These are phyloP conservation scores for Aspergillus sp. DNA, from an alignment of 2,329 filamentous ascomycete genomes.

Conservation along the genomic window DNA sequence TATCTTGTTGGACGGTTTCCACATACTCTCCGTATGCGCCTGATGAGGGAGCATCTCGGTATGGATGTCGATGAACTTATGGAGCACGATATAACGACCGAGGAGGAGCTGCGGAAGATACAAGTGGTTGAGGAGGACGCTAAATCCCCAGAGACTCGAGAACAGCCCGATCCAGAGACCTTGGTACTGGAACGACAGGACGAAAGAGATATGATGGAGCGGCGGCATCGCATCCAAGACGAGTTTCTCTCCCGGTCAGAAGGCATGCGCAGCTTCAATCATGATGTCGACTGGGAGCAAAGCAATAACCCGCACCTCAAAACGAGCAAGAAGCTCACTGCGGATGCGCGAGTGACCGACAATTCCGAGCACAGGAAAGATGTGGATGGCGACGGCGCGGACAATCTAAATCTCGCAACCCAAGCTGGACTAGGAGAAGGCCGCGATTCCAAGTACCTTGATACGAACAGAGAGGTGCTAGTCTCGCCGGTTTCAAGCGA, in stretches of 20 bases:
- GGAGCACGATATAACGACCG: slow-evolving; percentile 63
- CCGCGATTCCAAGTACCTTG: slow-evolving; percentile 61
- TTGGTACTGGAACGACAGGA: slow-evolving; percentile 28
- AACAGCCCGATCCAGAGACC: slow-evolving; percentile 20
- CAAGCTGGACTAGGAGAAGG: slow-evolving; percentile 52
- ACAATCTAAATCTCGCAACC: slow-evolving; percentile 62
- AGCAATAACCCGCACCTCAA: slow-evolving; percentile 49
- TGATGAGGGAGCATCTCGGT: slow-evolving; percentile 97
- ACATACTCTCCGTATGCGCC: slow-evolving; percentile 79
- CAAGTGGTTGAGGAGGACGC: slow-evolving; percentile 44
- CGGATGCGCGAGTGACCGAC: slow-evolving; percentile 50
- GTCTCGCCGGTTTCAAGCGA: slow-evolving; percentile 54
- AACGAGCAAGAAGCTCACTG: slow-evolving; percentile 44
- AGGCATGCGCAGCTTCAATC: slow-evolving; percentile 60
- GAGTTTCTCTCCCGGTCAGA: slow-evolving; percentile 50
- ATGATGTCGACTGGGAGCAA: slow-evolving; percentile 58
- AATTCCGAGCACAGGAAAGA: slow-evolving; percentile 61
- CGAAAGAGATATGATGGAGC: slow-evolving; percentile 34
- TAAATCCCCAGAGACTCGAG: slow-evolving; percentile 12
- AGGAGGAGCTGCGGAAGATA: slow-evolving; percentile 53
- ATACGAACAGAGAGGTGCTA: slow-evolving; percentile 60
- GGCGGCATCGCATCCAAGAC: slow-evolving; percentile 41
- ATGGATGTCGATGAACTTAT: slow-evolving; percentile 86
- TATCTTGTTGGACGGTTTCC: slow-evolving; percentile 89
- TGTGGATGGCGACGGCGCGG: slow-evolving; percentile 65